Evolutionary conservation across 176 grass and related monocot species (phyloP), one percentile per base, ranked within the genome.

Genomic region (Avena eriantha): DNA sequence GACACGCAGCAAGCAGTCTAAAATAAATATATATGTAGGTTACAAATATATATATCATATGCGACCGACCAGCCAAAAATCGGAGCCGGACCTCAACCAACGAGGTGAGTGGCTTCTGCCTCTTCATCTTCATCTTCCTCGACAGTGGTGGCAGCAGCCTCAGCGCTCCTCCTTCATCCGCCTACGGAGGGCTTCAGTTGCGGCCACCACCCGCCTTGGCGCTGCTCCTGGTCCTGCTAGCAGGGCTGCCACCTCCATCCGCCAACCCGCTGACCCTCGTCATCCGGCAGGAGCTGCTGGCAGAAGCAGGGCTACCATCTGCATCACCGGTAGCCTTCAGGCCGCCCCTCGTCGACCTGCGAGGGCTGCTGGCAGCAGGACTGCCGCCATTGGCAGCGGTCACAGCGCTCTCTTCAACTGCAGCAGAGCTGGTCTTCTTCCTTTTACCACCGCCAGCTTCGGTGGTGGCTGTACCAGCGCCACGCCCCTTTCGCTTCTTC

Each of bases 401-500:
- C 36, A 39, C 36, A 39, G 36, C 36, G 36, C 36, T 39, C 36
- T 47, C 70, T 47, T 47, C 9, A 47, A 11, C 65, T 0, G 8
- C 58, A 82, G 45, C 81, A 73, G 50, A 47, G 1, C 29, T 69
- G 23, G 19, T 72, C 59, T 88, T 87, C 23, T 57, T 36, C 86
- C 64, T 94, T 76, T 89, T 91, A 21, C 57, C 45, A 7, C n/a
- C 73, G 3, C 54, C 29, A 47, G 46, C 22, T 13, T 21, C n/a
- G 34, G 43, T 11, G 3, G 4, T 17, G 4, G 78, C 82, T 9
- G 34, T 29, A 34, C 7, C 89, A 19, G n/a, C 53, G 23, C 24
- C 63, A 7, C 9, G 17, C 35, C 66, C 68, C 59, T 71, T 76
- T 33, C 54, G 86, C 85, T 93, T 90, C 73, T 80, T 82, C 65